Conservation (phyloP, 306 rosid genomes). For the Inga oerstediana region DNA sequence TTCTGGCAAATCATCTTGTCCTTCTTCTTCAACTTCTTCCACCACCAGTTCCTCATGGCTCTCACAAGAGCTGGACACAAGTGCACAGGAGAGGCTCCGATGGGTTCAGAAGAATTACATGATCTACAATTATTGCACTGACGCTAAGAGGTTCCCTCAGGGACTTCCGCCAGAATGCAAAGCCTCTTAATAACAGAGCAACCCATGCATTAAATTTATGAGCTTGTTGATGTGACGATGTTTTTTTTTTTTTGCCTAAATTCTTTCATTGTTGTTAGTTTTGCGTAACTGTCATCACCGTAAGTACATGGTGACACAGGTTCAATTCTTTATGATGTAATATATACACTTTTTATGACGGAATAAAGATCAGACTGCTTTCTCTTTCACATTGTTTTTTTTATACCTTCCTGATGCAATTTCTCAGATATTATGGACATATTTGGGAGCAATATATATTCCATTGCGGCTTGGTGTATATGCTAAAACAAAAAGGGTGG, state of each 20-base stretch:
- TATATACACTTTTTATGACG: not conserved
- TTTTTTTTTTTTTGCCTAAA: not conserved
- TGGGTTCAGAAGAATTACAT: slow-evolving; percentile 69
- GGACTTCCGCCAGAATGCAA: slow-evolving; percentile 55
- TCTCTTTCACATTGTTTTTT: too few relatives aligned
- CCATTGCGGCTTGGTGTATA: too few relatives aligned
- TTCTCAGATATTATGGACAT: too few relatives aligned
- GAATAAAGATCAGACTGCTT: too few relatives aligned
- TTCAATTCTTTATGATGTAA: not conserved
- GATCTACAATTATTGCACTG: slow-evolving; percentile 67
- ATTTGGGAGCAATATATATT: too few relatives aligned
- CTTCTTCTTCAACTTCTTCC: slow-evolving; percentile 20
- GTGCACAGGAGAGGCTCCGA: slow-evolving; percentile 36
- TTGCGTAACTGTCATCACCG: not conserved
- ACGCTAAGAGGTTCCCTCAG: slow-evolving; percentile 54
- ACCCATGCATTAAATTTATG: not conserved
- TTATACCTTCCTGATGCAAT: too few relatives aligned
- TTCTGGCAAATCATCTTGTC: slow-evolving; percentile 44
- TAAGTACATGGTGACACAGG: not conserved
- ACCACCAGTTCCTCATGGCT: slow-evolving; percentile 41
- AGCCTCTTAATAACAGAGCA: not conserved
- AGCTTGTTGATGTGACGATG: not conserved
- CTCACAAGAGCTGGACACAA: slow-evolving; percentile 46
- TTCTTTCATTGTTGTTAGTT: not conserved
- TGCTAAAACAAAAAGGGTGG: too few relatives aligned